phyloP scores from a whole-genome alignment of 495 filamentous ascomycete species.

The Opeltia flavorubescens region DNA sequence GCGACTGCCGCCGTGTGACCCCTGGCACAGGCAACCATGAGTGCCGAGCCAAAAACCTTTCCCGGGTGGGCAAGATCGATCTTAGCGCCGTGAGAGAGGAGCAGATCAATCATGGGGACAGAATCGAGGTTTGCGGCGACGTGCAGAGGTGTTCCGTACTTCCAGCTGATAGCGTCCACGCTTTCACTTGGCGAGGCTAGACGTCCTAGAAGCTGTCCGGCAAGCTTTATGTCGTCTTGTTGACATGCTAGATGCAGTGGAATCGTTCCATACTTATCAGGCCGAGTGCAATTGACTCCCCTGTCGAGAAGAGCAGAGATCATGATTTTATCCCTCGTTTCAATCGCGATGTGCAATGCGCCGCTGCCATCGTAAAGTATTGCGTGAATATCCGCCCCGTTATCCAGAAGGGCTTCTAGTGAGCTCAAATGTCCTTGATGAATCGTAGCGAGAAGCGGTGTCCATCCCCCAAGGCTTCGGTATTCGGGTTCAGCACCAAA shows the following conservation, averaged over 20 bases:
- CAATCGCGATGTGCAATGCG: background rate
- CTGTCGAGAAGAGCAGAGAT: background rate
- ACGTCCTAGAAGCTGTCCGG: background rate
- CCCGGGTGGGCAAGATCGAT: background rate
- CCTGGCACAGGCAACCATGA: background rate
- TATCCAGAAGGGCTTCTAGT: background rate
- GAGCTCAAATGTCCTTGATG: too few species aligned
- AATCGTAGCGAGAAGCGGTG: too few species aligned
- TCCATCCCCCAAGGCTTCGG: too few species aligned
- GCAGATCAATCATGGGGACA: background rate
- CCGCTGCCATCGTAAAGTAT: background rate
- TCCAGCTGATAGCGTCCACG: background rate
- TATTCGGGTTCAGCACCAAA: too few species aligned
- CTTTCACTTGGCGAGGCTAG: background rate
- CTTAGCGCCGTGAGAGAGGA: background rate
- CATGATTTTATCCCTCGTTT: background rate
- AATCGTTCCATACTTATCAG: background rate
- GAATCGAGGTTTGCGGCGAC: background rate
- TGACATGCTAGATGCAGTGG: background rate
- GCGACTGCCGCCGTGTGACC: background rate
- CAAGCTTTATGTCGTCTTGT: background rate
- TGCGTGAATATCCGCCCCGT: background rate
- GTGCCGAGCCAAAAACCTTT: slow-evolving; percentile 1
- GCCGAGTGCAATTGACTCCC: background rate
- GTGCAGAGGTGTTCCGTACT: background rate